Base-by-base conservation (phyloP, 345 rosid genomes). In the Citrus maxima region DNA sequence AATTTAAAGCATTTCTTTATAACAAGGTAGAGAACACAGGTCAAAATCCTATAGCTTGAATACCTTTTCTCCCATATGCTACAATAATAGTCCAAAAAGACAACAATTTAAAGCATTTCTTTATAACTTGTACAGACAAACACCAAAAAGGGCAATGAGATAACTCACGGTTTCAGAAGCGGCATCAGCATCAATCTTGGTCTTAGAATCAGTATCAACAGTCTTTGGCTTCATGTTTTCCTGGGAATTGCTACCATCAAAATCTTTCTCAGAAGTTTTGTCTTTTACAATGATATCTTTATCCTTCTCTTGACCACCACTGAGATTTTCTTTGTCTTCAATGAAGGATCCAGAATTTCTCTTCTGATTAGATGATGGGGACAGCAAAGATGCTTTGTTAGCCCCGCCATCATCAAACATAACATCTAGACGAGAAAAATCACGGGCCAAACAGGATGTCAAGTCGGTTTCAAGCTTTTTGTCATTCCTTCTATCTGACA, bases 361-460 rank as follows among this genome's bases (percentile, higher is more conserved):
- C 72, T 80, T 81, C 78, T 70, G 70, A 66, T 77, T 67, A 32
- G 85, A 74, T 62, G 80, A 78, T 69, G 88, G 87, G 81, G 91
- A 83, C 32, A 54, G 60, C 46, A 49, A 62, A 81, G 88, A 82
- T 69, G 85, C 64, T 34, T 79, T 85, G 42, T 60, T 86, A 40
- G 70, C 72, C 79, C 79, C 90, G 73, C 72, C 83, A 82, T 88
- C 95, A 55, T 90, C 88, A 81, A 94, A 83, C 89, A 91, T 84
- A 68, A 94, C 95, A 80, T 96, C 99, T 70, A 96, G 85, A 67
- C 95, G 92, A 37, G 97, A 90, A 83, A 92, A 96, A 56, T 94
- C 95, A 78, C 88, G 86, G 49, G 89, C 83, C 84, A 94, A 88
- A 87, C 84, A 88, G 40, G 92, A 89, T 65, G 95, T 83, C 79